A percentile compares a stretch with the other conserved stretches of the same genome.
phyloP scores from a whole-genome alignment of 1,284 basidiomycete species.

The Tilletia caries region DNA sequence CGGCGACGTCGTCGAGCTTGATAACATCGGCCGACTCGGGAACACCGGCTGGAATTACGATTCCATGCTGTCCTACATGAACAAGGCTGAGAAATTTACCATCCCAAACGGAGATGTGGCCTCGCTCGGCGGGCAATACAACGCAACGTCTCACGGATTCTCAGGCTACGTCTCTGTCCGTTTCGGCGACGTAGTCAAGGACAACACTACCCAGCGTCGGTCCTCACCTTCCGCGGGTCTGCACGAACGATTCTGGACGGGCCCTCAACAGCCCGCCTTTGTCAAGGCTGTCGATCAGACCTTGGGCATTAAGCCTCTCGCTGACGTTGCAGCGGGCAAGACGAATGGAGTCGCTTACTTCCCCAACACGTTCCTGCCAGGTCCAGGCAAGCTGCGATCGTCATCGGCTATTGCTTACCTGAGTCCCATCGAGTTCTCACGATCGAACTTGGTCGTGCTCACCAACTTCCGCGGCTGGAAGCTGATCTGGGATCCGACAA shows the following conservation, averaged over 20 bases:
- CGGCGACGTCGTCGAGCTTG: background rate
- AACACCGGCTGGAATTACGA: slow-evolving; percentile 62
- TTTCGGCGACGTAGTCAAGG: background rate
- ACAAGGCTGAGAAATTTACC: slow-evolving; percentile 63
- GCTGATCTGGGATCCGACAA: slow-evolving; percentile 33
- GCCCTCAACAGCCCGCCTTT: slow-evolving; percentile 62
- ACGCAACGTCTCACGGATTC: slow-evolving; percentile 59
- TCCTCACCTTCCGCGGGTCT: slow-evolving; percentile 36
- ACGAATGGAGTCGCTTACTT: slow-evolving; percentile 63
- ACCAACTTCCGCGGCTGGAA: slow-evolving; percentile 52
- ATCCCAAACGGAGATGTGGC: slow-evolving; percentile 60
- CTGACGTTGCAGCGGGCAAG: slow-evolving; percentile 63
- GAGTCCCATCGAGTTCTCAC: slow-evolving; percentile 53
- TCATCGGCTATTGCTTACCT: slow-evolving; percentile 58
- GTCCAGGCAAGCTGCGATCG: slow-evolving; percentile 48
- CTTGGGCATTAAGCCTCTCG: slow-evolving; percentile 58
- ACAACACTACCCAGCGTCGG: background rate
- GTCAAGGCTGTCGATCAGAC: slow-evolving; percentile 59
- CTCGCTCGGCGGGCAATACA: slow-evolving; percentile 59
- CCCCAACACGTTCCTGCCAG: slow-evolving; percentile 51
- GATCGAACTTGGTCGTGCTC: slow-evolving; percentile 66
- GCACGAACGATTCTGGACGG: slow-evolving; percentile 60
- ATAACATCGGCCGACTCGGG: slow-evolving; percentile 52
- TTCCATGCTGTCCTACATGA: slow-evolving; percentile 60
- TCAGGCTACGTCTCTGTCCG: slow-evolving; percentile 1